Base-by-base conservation (phyloP, 2,329 filamentous ascomycete genomes). In the Fusarium austroafricanum region DNA sequence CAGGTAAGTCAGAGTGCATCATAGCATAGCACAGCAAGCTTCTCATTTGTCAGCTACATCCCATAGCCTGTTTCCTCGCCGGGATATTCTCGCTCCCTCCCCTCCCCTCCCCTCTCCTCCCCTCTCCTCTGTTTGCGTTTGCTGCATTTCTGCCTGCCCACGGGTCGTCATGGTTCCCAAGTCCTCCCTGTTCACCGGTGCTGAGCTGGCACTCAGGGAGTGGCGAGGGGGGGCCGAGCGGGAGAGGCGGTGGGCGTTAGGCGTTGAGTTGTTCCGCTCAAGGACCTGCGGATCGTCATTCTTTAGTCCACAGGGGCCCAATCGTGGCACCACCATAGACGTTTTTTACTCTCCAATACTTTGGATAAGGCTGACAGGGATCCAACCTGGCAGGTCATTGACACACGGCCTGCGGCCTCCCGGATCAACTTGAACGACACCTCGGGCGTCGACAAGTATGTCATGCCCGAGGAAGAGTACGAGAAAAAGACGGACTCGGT, bases 401-500 rank as follows among this genome's bases (percentile, higher is more conserved):
- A 97, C 80, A 90, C 88, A 53, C 90, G 95, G 54, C 94, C 94
- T 46, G 86, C 89, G 45, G 87, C 87, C 49, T 88, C 90, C 66
- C 90, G 92, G 67, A 89, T 88, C 65, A 94, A 97, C 79, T 93
- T 92, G 80, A 91, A 87, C 70, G 94, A 97, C 80, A 86, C 92
- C 43, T 91, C 91, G 42, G 86, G 88, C 11, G 93, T 97, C 7
- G 89, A 94, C 57, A 97, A 97, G 82, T 98, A 96, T 79, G 88
- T 91, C 66, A 91, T 99, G 86, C 92, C 94, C n/a, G 84, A 87
- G 52, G 86, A 90, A 49, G 91, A 94, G 75, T 99, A 99, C 80
- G 93, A 94, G 77, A 88, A 89, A 75, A 93, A 94, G 75, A 84
- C 89, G 42, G 93, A 97, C 80, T 95, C 92, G 5, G 96, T 99